Percentiles rank a stretch among this genome's conserved stretches.
Evolutionary conservation across 2,329 filamentous ascomycete genomes (phyloP).

Genomic region (Talaromyces sp.): DNA sequence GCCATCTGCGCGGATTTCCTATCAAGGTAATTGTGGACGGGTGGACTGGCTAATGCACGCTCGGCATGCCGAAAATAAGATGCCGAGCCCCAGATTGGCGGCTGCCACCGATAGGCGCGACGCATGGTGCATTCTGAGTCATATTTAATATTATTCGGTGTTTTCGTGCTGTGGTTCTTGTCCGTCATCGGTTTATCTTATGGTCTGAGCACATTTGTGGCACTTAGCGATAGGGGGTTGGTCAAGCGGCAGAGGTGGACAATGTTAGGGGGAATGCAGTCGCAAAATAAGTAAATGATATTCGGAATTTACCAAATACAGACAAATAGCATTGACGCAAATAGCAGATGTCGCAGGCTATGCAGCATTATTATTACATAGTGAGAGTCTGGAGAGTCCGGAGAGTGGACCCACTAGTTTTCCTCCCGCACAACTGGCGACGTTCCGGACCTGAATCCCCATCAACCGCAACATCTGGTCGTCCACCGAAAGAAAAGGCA

Average conservation of each 20-base stretch:
- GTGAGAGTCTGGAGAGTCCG: too few relatives aligned
- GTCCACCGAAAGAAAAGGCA: background rate
- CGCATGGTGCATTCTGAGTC: background rate
- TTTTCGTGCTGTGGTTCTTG: background rate
- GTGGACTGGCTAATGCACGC: background rate
- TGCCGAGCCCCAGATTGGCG: slow-evolving; percentile 26
- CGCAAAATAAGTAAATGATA: background rate
- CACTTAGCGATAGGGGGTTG: background rate
- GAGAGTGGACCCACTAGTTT: slow-evolving; percentile 1
- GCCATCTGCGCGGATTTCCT: background rate
- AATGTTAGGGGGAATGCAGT: background rate
- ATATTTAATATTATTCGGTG: background rate
- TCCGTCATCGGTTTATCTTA: background rate
- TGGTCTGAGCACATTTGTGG: background rate
- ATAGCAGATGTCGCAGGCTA: background rate
- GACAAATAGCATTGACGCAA: background rate
- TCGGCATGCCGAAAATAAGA: slow-evolving; percentile 27
- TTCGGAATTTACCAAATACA: background rate
- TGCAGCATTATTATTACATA: background rate
- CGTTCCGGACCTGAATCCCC: background rate
- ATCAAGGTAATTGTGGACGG: background rate
- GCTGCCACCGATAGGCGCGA: slow-evolving; percentile 11
- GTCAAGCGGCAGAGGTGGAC: too few relatives aligned
- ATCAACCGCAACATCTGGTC: background rate
- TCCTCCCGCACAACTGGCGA: background rate